Conservation (phyloP, 83 land plant genomes). For the Picea abies region DNA sequence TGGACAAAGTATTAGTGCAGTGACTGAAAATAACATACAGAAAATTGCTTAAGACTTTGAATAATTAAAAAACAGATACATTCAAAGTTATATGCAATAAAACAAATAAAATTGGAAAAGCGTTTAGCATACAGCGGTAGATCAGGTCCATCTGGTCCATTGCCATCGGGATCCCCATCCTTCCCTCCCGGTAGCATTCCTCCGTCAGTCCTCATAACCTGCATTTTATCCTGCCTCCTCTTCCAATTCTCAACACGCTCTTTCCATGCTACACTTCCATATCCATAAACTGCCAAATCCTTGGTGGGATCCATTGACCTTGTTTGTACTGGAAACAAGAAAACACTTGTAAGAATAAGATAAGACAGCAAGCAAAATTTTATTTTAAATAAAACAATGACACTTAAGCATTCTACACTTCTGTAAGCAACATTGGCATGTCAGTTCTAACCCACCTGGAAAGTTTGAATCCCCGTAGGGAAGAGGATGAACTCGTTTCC, state of each 20-base stretch:
- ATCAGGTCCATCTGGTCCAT: conserved; percentile 48
- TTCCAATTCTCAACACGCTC: conserved; percentile 76
- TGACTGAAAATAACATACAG: not conserved
- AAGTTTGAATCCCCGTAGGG: conserved; percentile 39
- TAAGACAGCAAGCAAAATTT: conserved; percentile 54
- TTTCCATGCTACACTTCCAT: conserved; percentile 65
- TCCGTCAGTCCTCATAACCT: conserved; percentile 19
- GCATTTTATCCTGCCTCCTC: conserved; percentile 55
- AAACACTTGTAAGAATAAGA: conserved; percentile 23
- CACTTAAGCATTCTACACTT: not conserved
- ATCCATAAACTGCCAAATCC: conserved; percentile 40
- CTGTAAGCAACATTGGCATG: not conserved
- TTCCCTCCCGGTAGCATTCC: not conserved
- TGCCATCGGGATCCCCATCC: conserved; percentile 47
- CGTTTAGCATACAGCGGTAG: conserved; percentile 43
- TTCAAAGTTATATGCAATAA: not conserved
- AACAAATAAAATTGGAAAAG: not conserved
- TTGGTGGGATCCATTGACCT: conserved; percentile 59
- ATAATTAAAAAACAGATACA: not conserved
- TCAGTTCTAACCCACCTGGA: not conserved
- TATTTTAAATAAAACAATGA: conserved; percentile 12
- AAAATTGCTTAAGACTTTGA: not conserved
- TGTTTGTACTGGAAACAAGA: conserved; percentile 37
- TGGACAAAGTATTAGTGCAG: not conserved
- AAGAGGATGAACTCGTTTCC: conserved; percentile 69